Base-by-base conservation (phyloP, 2,329 filamentous ascomycete species). In the Trichoderma sp. region DNA sequence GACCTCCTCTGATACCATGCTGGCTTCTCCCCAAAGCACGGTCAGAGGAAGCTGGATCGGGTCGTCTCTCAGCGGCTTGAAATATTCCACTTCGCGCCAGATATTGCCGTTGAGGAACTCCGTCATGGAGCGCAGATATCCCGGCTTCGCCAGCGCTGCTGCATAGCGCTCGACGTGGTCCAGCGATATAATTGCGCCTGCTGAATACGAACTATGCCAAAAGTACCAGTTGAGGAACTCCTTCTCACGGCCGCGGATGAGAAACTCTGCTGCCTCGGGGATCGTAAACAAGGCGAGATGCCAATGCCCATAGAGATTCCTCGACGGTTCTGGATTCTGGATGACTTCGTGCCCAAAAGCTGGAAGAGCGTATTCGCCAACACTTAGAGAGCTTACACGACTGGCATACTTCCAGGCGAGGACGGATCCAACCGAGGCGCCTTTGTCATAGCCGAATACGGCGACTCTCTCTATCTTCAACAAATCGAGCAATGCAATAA, bases 221-320 rank as follows among this genome's bases (percentile, higher is more conserved):
- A 81, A 82, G 57, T 81, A 82, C 80, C 80, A 81, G 10, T 74
- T 68, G 0, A 82, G 69, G 66, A 82, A 77, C 65, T 80, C 71
- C 63, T 73, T 77, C 67, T 82, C 80, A 0, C 75, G 73, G 0
- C 78, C 79, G 0, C 69, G 69, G 66, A 82, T 79, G 63, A 83
- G 77, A 61, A 78, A 82, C 61, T 80, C 76, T 0, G 81, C 81
- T 1, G 79, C 72, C 24, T 83, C 81, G 0, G 81, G 75, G 5
- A 82, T 77, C 30, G 75, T 73, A 70, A 83, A 82, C 70, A 83
- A 80, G 0, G 79, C 79, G 2, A 79, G 70, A 60, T 79, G 78
- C 73, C 75, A 78, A 62, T 79, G 78, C 21, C 72, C 70, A 66
- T 81, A 82, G 0, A 80, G 69, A 24, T 80, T 74, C 69, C 75